Conservation (phyloP, 1,284 basidiomycete species). For the Leccinum pallidistipes region DNA sequence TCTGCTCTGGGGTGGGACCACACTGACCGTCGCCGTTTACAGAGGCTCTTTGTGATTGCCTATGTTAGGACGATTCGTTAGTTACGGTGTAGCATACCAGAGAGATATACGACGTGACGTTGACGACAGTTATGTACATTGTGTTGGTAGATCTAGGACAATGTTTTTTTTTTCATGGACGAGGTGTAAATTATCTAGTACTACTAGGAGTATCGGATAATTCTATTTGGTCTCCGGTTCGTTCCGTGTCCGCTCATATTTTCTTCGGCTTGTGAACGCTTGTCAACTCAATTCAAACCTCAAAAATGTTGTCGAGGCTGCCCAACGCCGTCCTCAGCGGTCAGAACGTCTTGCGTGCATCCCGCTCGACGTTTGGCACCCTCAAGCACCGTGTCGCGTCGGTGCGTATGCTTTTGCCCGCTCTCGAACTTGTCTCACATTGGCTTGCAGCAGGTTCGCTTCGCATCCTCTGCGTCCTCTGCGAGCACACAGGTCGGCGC, state of each 20-base stretch:
- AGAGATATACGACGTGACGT: constrained; percentile 6
- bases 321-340: constrained; percentile 60
- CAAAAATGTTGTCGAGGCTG: constrained; percentile 78
- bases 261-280: constrained; percentile 23
- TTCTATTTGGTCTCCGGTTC: constrained; percentile 33
- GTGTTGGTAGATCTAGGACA: constrained; percentile 11
- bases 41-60: constrained; percentile 73
- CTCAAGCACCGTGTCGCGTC: constrained; percentile 45
- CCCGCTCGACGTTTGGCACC: constrained; percentile 41
- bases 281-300: constrained; percentile 35
- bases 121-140: constrained; percentile 21
- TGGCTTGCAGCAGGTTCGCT: constrained; percentile 53
- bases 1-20: not conserved
- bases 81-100: constrained; percentile 22
- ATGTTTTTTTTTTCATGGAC: constrained; percentile 5
- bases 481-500: constrained; percentile 58
- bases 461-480: constrained; percentile 61
- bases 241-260: constrained; percentile 25
- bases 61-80: constrained; percentile 45
- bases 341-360: constrained; percentile 31
- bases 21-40: constrained; percentile 13
- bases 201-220: constrained; percentile 20
- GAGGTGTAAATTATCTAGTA: constrained; percentile 36
- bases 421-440: constrained; percentile 14
- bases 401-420: constrained; percentile 36